A percentile compares a stretch with the other conserved stretches of the same genome.
These are phyloP conservation scores for Jatropha multifida DNA, from an alignment of 441 rosid species.

Conservation along the genomic window DNA sequence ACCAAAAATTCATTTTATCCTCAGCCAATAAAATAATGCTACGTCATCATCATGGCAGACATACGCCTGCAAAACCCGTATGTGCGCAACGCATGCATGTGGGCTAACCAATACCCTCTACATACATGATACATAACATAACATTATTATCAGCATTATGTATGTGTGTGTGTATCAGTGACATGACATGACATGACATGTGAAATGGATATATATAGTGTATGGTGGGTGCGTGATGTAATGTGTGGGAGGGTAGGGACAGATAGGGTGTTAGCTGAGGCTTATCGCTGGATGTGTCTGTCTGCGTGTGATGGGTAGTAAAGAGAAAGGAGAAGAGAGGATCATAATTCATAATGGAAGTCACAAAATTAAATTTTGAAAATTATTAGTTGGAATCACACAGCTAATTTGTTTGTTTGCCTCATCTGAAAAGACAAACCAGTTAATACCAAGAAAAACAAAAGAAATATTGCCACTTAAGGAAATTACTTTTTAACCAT, in stretches of 20 bases:
- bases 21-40: conserved; percentile 8
- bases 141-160: too few relatives aligned
- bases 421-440: neutral
- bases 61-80: neutral
- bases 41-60: conserved; percentile 14
- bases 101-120: neutral
- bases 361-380: neutral
- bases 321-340: neutral
- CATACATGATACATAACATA: neutral
- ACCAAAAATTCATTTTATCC: neutral
- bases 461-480: too few relatives aligned
- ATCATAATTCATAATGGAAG: neutral
- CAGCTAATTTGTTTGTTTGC: neutral
- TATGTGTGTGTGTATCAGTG: neutral
- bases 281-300: conserved; percentile 2
- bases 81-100: neutral
- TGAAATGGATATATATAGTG: conserved; percentile 15
- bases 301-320: neutral
- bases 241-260: neutral
- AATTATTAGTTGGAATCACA: neutral
- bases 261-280: conserved; percentile 5
- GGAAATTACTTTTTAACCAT: too few relatives aligned
- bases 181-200: conserved; percentile 14
- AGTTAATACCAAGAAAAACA: too few relatives aligned
- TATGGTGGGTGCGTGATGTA: conserved; percentile 21